Evolutionary conservation across 768 basidiomycete genomes (phyloP), one percentile per base, ranked within the genome.

Genomic region (Lactifluus volemus): DNA sequence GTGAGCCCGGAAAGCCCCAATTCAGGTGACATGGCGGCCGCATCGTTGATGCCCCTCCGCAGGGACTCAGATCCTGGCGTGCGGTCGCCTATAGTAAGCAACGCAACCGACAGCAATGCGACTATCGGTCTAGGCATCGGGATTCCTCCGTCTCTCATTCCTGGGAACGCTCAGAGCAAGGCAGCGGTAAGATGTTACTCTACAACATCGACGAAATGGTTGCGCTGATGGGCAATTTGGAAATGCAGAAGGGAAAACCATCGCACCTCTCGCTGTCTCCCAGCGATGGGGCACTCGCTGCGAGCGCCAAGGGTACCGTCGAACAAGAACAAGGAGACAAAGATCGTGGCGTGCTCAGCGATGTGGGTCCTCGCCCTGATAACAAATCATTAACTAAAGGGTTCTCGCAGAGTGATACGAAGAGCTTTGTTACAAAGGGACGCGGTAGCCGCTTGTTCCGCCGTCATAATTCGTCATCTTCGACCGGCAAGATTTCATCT

Each of bases 381-480:
- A 44, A 52, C 14, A 19, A 53, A 52, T 34, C 32, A 49, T n/a
- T 49, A 39, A 47, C 42, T 50, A 51, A 34, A 41, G 17, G n/a
- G 25, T 25, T 39, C 0, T 10, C 51, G 41, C 68, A 88, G 86
- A 78, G 79, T 47, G 85, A 88, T 67, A 72, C 72, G 15, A 73
- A 76, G 25, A 61, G 71, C 8, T 44, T 68, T 32, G 72, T 67
- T 29, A 45, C 60, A 8, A 73, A 71, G 66, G 79, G 71, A 52
- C 79, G 82, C 10, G 76, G 80, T 8, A 77, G 79, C n/a, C n/a
- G n/a, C 14, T 66, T 88, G 6, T 89, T 89, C 67, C 83, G 86
- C n/a, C 81, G 80, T 10, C 83, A 84, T 1, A 76, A 73, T 11
- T 79, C 78, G 0, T 68, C 69, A 0, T 68, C 73, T 1, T 59